These are phyloP conservation scores for Cavenderia fasciculata DNA, from an alignment of 78 protist species.

Conservation along the genomic window DNA sequence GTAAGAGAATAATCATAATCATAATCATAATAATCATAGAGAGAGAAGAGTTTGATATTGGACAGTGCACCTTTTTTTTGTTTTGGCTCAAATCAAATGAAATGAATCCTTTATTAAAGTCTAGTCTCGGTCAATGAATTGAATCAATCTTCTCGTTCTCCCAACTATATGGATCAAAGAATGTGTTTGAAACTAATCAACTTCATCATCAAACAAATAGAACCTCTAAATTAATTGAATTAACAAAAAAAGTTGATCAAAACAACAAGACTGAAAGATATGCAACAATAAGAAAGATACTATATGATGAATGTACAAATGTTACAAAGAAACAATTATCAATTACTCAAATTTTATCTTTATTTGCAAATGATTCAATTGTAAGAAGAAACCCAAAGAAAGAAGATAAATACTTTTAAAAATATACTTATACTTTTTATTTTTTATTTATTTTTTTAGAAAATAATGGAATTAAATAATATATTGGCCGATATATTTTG, in stretches of 20 bases:
- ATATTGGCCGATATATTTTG: slow-evolving; percentile 42
- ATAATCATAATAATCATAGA: too few species aligned
- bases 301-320: not conserved
- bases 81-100: too few species aligned
- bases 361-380: not conserved
- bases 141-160: too few species aligned
- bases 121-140: too few species aligned
- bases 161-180: too few species aligned
- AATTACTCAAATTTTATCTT: not conserved
- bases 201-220: too few species aligned
- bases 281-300: not conserved
- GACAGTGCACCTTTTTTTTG: not conserved
- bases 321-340: not conserved
- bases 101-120: not conserved
- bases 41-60: too few species aligned
- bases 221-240: not conserved
- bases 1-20: not conserved
- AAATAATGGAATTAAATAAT: not conserved
- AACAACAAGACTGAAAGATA: not conserved
- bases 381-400: not conserved
- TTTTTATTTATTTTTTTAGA: not conserved
- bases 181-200: too few species aligned
- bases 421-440: not conserved
- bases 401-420: not conserved
- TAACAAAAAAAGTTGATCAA: not conserved